phyloP scores from a whole-genome alignment of 306 rosid species.

The Casuarina cunninghamiana region DNA sequence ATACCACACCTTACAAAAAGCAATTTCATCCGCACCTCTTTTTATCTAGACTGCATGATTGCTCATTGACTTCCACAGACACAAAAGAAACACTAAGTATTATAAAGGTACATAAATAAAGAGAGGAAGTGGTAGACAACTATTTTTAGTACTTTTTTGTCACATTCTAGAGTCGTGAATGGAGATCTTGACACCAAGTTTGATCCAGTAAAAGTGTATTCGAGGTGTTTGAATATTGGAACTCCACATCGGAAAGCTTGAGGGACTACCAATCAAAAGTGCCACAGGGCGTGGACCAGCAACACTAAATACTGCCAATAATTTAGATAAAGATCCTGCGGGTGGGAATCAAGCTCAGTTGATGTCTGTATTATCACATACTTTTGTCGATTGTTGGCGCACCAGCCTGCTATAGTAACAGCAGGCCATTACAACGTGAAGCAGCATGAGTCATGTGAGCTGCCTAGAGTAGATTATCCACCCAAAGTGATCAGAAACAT shows the following conservation, averaged over 20 bases:
- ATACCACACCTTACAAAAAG: slow-evolving; percentile 9
- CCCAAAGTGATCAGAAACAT: no score
- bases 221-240: slow-evolving; percentile 19
- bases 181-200: not conserved
- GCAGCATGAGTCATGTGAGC: no score
- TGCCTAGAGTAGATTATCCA: no score
- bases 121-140: not conserved
- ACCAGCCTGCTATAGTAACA: no score
- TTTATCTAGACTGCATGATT: slow-evolving; percentile 1
- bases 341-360: slow-evolving; percentile 14
- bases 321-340: slow-evolving; percentile 10
- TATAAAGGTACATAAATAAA: not conserved
- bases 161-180: not conserved
- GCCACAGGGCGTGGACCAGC: slow-evolving; percentile 14
- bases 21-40: slow-evolving; percentile 12
- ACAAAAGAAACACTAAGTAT: not conserved
- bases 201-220: slow-evolving; percentile 10
- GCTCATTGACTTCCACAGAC: slow-evolving; percentile 9
- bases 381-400: not conserved
- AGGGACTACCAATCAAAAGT: slow-evolving; percentile 29
- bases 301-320: slow-evolving; percentile 2
- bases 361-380: slow-evolving; percentile 25
- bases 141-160: not conserved
- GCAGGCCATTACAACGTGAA: no score
- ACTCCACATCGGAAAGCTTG: slow-evolving; percentile 28